Conservation (phyloP, 345 rosid genomes). For the Cardamine occulta region DNA sequence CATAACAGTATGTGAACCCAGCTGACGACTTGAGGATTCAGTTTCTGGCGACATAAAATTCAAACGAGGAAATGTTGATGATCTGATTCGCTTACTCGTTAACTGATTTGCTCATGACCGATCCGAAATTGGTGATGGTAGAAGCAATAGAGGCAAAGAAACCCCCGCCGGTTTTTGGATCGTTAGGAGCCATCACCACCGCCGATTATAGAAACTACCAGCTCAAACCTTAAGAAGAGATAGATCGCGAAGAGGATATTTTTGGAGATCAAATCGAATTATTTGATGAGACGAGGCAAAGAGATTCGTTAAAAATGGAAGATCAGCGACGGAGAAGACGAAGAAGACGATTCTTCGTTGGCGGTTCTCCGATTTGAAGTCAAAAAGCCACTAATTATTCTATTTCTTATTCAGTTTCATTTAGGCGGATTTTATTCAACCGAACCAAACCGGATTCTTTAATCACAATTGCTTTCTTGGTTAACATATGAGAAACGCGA, state of each 20-base stretch:
- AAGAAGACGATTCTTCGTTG: constrained; percentile 19
- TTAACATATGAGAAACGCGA: neutral
- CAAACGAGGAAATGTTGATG: neutral
- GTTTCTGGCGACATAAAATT: neutral
- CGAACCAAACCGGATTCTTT: constrained; percentile 8
- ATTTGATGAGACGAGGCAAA: no score
- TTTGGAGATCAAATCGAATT: neutral
- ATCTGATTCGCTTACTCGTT: constrained; percentile 55
- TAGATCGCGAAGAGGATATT: neutral
- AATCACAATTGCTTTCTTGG: neutral
- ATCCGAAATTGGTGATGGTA: constrained; percentile 64
- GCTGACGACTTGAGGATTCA: neutral
- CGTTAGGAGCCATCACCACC: constrained; percentile 64
- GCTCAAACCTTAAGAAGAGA: neutral
- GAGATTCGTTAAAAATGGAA: neutral
- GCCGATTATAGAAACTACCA: neutral
- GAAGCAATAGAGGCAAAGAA: constrained; percentile 76
- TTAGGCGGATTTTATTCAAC: neutral
- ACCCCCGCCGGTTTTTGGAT: constrained; percentile 65
- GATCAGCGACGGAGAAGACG: constrained; percentile 36
- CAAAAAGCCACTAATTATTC: neutral
- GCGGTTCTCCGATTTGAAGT: constrained; percentile 9
- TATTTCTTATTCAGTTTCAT: neutral
- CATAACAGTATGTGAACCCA: neutral
- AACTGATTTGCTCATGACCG: constrained; percentile 82